Evolutionary conservation across 1,139 yeast genomes (phyloP).

Genomic region (Geotrichum aggregatum): DNA sequence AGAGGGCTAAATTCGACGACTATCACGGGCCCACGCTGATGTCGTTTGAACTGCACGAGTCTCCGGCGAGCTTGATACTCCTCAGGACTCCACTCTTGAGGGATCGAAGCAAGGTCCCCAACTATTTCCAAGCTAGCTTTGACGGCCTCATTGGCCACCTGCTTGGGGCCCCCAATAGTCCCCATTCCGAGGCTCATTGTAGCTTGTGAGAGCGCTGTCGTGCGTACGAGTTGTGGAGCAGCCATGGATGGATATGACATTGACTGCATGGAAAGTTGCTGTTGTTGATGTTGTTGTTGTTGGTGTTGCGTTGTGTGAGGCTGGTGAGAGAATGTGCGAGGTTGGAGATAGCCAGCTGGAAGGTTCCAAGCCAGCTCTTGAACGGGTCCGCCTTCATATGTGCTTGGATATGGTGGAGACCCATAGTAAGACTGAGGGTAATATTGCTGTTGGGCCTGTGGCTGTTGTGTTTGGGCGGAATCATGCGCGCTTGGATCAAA

Average conservation of each 20-base stretch:
- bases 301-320: not conserved
- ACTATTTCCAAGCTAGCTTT: slow-evolving; percentile 35
- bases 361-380: not conserved
- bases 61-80: slow-evolving; percentile 37
- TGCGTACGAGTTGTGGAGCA: slow-evolving; percentile 32
- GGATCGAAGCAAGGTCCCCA: slow-evolving; percentile 38
- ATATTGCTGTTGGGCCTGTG: not conserved
- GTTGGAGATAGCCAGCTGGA: slow-evolving; percentile 1
- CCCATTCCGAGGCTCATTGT: slow-evolving; percentile 1
- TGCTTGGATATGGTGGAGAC: not conserved
- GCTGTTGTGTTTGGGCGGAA: not conserved
- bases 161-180: slow-evolving; percentile 22
- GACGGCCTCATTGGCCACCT: slow-evolving; percentile 16
- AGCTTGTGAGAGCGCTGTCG: slow-evolving; percentile 34
- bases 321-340: not conserved
- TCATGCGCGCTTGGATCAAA: not conserved
- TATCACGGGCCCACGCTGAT: slow-evolving; percentile 39
- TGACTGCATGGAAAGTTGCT: not conserved
- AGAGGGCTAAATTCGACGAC: slow-evolving; percentile 37
- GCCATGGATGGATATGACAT: slow-evolving; percentile 4
- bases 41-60: slow-evolving; percentile 36
- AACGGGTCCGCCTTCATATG: not conserved
- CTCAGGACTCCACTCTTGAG: slow-evolving; percentile 35
- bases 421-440: slow-evolving; percentile 1
- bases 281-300: not conserved